Conservation (phyloP, 768 basidiomycete genomes). For the Mycena filopes region DNA sequence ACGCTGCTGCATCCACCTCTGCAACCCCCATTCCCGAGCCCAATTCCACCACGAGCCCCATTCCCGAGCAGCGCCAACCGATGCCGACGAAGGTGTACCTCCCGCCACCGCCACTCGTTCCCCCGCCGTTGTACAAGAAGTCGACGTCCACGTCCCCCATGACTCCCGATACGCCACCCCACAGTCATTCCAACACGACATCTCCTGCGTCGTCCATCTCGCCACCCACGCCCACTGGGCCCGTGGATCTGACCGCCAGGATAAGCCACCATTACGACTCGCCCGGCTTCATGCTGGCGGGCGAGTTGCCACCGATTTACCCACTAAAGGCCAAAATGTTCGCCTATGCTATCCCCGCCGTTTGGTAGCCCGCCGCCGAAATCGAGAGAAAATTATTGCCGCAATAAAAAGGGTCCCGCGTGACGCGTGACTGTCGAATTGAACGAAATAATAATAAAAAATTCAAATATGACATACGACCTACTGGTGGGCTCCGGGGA, state of each 20-base stretch:
- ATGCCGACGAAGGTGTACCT: conserved; percentile 44
- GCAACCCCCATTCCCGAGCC: conserved; percentile 56
- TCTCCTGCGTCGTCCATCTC: conserved; percentile 73
- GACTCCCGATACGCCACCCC: conserved; percentile 66
- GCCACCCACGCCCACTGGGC: conserved; percentile 66
- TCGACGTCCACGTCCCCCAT: conserved; percentile 41
- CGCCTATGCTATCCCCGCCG: conserved; percentile 68
- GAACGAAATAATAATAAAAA: no score
- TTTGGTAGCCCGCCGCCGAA: conserved; percentile 60
- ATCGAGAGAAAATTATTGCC: no score
- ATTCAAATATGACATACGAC: no score
- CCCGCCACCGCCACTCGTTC: conserved; percentile 43
- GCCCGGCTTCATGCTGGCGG: conserved; percentile 49
- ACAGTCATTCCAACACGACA: conserved; percentile 61
- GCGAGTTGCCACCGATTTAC: conserved; percentile 46
- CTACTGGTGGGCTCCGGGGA: no score
- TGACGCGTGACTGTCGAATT: no score
- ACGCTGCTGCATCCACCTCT: conserved; percentile 51
- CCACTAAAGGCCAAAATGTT: conserved; percentile 72
- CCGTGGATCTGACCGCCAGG: conserved; percentile 61
- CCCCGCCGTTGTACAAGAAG: conserved; percentile 40
- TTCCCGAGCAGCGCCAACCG: conserved; percentile 53
- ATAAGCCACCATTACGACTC: conserved; percentile 56
- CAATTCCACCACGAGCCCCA: conserved; percentile 56
- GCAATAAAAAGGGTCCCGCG: no score